Percentiles rank a stretch among this genome's conserved stretches.
These are phyloP conservation scores for Suillus plorans DNA, from an alignment of 768 basidiomycete genomes.

Conservation along the genomic window DNA sequence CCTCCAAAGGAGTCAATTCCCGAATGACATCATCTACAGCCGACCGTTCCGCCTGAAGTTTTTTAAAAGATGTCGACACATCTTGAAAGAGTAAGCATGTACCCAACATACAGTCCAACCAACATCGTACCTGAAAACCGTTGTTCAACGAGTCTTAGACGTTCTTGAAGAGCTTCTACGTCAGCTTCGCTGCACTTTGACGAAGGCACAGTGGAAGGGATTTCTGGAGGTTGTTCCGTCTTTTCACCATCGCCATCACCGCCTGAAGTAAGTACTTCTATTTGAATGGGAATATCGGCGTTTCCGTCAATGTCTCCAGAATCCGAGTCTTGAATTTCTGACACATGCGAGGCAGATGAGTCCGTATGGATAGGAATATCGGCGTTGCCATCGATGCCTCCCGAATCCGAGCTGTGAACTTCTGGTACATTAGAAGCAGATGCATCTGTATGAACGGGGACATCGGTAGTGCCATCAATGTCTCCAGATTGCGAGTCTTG, in stretches of 20 bases:
- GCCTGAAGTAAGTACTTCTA: neutral
- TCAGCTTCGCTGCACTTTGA: conserved; percentile 20
- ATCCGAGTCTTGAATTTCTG: neutral
- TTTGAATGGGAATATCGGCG: neutral
- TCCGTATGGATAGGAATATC: neutral
- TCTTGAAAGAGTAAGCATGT: conserved; percentile 42
- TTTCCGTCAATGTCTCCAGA: neutral
- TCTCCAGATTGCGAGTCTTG: neutral
- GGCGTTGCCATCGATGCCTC: neutral
- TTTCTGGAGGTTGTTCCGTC: conserved; percentile 1
- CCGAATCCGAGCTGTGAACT: neutral
- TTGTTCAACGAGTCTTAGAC: conserved; percentile 71
- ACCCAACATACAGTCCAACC: conserved; percentile 5
- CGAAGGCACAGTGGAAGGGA: neutral
- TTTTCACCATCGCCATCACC: neutral
- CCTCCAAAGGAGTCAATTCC: conserved; percentile 70
- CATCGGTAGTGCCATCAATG: neutral
- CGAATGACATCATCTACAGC: conserved; percentile 67
- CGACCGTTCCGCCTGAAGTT: conserved; percentile 68
- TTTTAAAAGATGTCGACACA: conserved; percentile 75
- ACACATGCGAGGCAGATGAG: neutral
- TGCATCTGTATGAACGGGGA: neutral
- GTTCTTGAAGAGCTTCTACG: conserved; percentile 62
- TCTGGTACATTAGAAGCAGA: neutral
- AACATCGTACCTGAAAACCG: conserved; percentile 61